Base-by-base conservation (phyloP, 768 basidiomycete genomes). In the Trametes cingulata region DNA sequence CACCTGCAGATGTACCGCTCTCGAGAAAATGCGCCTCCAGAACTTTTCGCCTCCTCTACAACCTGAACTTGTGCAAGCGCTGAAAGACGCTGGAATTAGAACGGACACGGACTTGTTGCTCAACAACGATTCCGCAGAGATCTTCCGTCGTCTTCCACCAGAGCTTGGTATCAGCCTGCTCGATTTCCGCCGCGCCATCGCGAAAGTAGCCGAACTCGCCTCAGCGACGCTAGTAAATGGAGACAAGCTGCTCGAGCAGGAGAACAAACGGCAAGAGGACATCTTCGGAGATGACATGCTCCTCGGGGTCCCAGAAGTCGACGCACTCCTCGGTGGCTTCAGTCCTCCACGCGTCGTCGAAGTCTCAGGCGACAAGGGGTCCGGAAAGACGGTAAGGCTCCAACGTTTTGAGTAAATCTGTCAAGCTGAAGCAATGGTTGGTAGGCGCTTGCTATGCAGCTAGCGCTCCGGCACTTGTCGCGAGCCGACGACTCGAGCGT, bases 341-440 rank as follows among this genome's bases (percentile, higher is more conserved):
- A 76, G 76, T n/a, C 74, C 75, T 19, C 74, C 78, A 46, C 77
- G 78, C 22, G 76, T 92, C 14, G 74, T 89, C 50, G 89, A 92
- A 66, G 76, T 92, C 37, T 85, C 88, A 27, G 91, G 90, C 10
- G 81, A 84, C 19, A 78, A 72, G 68, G 78, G 76, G 7, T 82
- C 85, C 14, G 89, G 88, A 35, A 91, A 90, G 78, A 84, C 86
- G 58, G 91, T 90, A 68, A 60, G 29, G 84, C 54, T 60, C 14
- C 9, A 51, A 6, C 8, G 14, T 39, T 14, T 13, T 24, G 1
- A 4, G 20, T 7, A 14, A 13, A 10, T 10, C 10, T 39, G 5
- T 8, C 35, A 22, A 15, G 29, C n/a, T 10, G 20, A 51, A 20
- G 17, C 22, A 3, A 15, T 14, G 36, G 35, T 48, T 39, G 19